phyloP scores from a whole-genome alignment of 2,329 filamentous ascomycete species.

The Colletotrichum sp. region DNA sequence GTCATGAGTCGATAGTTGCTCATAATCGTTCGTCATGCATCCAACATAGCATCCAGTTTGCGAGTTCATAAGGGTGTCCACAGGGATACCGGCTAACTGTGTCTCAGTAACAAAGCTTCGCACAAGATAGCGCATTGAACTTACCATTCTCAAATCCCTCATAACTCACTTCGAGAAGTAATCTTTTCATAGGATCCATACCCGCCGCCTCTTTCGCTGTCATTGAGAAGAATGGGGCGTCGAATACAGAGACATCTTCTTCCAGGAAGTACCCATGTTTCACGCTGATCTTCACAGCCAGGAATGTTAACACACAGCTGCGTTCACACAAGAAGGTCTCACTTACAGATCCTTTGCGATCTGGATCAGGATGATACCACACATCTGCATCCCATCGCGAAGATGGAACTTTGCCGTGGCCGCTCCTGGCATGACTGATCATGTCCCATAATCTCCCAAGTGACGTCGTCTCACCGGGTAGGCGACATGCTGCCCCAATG shows the following conservation, averaged over 20 bases:
- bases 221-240: slow-evolving; percentile 57
- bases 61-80: slow-evolving; percentile 48
- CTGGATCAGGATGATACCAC: slow-evolving; percentile 23
- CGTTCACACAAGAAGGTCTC: too few relatives aligned
- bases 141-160: slow-evolving; percentile 44
- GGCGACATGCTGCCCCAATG: slow-evolving; percentile 42
- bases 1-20: slow-evolving; percentile 48
- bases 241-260: slow-evolving; percentile 51
- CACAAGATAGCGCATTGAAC: too few relatives aligned
- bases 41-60: slow-evolving; percentile 58
- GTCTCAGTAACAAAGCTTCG: neutral
- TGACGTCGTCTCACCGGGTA: slow-evolving; percentile 36
- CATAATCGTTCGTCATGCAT: slow-evolving; percentile 52
- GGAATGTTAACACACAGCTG: neutral
- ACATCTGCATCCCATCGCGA: slow-evolving; percentile 25
- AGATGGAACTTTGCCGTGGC: slow-evolving; percentile 21
- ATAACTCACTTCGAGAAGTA: slow-evolving; percentile 36
- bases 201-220: slow-evolving; percentile 53
- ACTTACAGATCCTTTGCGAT: slow-evolving; percentile 23
- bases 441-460: slow-evolving; percentile 40
- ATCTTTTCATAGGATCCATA: slow-evolving; percentile 49
- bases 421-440: slow-evolving; percentile 13
- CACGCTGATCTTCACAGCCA: slow-evolving; percentile 8
- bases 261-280: slow-evolving; percentile 46
- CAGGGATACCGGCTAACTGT: slow-evolving; percentile 46